Evolutionary conservation across 176 grass and related monocot genomes (phyloP), one percentile per base, ranked within the genome.

Genomic region (Ampelocalamus luodianensis): DNA sequence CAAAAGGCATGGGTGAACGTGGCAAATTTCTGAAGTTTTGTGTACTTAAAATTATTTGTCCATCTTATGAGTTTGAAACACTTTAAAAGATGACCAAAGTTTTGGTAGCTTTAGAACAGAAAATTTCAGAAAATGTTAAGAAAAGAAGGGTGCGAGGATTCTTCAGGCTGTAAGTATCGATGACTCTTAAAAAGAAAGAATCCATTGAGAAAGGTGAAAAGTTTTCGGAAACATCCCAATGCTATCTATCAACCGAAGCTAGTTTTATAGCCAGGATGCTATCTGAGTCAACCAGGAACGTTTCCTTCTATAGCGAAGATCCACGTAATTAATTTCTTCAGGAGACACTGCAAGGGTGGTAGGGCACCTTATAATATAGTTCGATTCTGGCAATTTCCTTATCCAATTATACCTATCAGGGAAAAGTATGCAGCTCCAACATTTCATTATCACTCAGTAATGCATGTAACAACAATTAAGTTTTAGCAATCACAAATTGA

Each of bases 301-400:
- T 69, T 50, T 71, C 82, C 40, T 85, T 89, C 82, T 78, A 75
- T 67, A 85, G 10, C 68, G 87, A 85, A 85, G 82, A 69, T 29
- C 62, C 44, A 39, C 27, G 7, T 59, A 45, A 37, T 24, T 80
- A 61, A 74, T 71, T 67, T 89, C 48, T 72, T 77, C 81, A 48
- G 46, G 46, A 48, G 46, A 48, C 12, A 12, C 46, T 48, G 46
- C 46, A 12, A 48, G 12, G 11, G 38, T 39, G 6, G 38, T 39
- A 22, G 17, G 17, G 17, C 18, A 53, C 50, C 50, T 56, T 56
- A 56, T 22, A 22, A 22, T 18, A 20, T 56, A 56, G 54, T 56
- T 66, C 22, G 22, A 79, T 22, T 71, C 71, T 38, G 48, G 2
- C 6, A 39, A 71, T 37, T 5, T 85, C 15, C 67, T 8, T 61